Base-by-base conservation (phyloP, 2,329 filamentous ascomycete genomes). In the Bipolaris sorokiniana region DNA sequence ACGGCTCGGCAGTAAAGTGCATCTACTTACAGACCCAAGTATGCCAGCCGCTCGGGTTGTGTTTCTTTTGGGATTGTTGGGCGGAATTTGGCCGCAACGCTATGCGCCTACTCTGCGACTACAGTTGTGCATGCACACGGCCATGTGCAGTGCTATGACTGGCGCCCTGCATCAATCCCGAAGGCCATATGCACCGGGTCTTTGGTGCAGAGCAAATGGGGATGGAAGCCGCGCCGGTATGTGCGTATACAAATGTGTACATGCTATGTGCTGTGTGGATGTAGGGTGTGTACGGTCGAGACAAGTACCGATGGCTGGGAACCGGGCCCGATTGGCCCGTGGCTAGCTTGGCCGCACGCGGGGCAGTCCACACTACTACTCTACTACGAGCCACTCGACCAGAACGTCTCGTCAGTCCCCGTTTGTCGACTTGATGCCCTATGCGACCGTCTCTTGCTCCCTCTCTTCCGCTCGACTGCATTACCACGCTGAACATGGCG, bases 321-420 rank as follows among this genome's bases (percentile, higher is more conserved):
- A 48, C 40, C 40, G 20, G 26, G 5, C 44, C 33, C 36, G 40
- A 61, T 42, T 40, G 9, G 37, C 22, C 13, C 37, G 16, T 20
- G 37, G 37, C 61, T 61, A 38, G 61, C 10, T 44, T 18, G 31
- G 42, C 42, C 33, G 37, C 50, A 48, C 45, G 50, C 48, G 44
- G 37, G 23, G 31, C 22, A 37, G 41, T 26, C 49, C 44, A 42
- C 26, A 5, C 6, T 7, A 7, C 53, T 11, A 31, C 28, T 11
- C 28, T 7, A 9, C 33, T 23, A 26, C 37, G 44, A 37, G 31
- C 11, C 48, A 56, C 54, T 48, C 31, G 31, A 48, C 36, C 22
- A 33, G 22, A 37, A 53, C 36, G 31, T 56, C 42, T 16, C 9
- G 7, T 5, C 48, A 41, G 22, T 15, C 28, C 20, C 20, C 33